phyloP scores from a whole-genome alignment of 2,329 filamentous ascomycete genomes.

The Alternaria ethzedia region DNA sequence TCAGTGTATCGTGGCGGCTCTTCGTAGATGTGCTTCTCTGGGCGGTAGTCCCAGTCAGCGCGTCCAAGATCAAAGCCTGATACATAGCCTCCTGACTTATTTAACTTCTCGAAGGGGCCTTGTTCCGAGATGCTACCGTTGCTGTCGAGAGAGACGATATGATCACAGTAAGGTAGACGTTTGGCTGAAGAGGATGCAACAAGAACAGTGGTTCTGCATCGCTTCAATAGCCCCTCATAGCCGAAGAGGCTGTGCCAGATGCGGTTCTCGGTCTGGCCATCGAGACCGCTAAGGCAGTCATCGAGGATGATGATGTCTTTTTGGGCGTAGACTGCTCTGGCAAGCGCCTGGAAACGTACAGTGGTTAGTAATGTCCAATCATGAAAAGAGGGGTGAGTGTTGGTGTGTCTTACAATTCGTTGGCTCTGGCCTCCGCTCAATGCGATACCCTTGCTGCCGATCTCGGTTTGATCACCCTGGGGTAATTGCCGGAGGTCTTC shows the following conservation, averaged over 20 bases:
- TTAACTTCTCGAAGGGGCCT: constrained; percentile 50
- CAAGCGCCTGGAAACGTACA: constrained; percentile 49
- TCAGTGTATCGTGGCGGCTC: constrained; percentile 40
- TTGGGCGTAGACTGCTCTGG: constrained; percentile 59
- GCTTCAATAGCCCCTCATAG: constrained; percentile 53
- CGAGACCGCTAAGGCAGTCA: constrained; percentile 60
- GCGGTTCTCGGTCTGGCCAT: constrained; percentile 56
- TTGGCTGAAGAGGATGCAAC: constrained; percentile 44
- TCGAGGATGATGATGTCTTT: constrained; percentile 58
- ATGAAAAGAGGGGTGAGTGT: constrained; percentile 20
- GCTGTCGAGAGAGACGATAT: constrained; percentile 50
- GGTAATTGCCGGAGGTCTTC: constrained; percentile 43
- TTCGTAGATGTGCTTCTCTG: constrained; percentile 40
- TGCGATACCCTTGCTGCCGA: constrained; percentile 59
- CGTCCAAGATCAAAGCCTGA: constrained; percentile 43
- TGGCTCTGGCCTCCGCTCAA: constrained; percentile 62
- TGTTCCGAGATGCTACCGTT: constrained; percentile 47
- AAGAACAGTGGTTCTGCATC: constrained; percentile 44
- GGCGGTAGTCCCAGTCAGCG: constrained; percentile 39
- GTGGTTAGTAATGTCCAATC: constrained; percentile 14
- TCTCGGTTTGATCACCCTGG: constrained; percentile 51
- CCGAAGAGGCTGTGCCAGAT: constrained; percentile 58
- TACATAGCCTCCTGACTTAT: constrained; percentile 40
- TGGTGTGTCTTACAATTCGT: constrained; percentile 49
- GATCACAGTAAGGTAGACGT: constrained; percentile 50